Base-by-base conservation (phyloP, 768 basidiomycete species). In the Podaxis sp. region DNA sequence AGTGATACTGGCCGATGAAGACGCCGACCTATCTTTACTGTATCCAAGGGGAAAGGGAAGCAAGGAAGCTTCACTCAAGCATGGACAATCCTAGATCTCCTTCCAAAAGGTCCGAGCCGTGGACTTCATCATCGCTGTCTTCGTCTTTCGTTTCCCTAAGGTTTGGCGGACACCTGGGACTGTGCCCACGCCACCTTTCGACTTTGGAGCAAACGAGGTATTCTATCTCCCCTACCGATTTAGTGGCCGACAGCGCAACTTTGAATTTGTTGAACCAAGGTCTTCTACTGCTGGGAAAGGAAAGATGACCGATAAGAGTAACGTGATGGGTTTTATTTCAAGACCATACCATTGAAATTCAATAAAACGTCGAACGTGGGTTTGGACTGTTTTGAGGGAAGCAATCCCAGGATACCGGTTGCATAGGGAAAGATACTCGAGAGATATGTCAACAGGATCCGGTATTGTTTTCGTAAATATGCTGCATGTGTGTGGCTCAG, bases 401-500 rank as follows among this genome's bases (percentile, higher is more conserved):
- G 82, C 82, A 7, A 82, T 82, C 24, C 68, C 82, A 9, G 81
- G 80, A 68, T 85, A 84, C 36, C 72, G 67, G 63, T 75, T 75
- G 72, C 89, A 92, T 19, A 88, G 69, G 15, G 78, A 77, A 44
- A 93, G 79, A 71, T 93, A 93, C 70, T 91, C 89, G 42, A 88
- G 73, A 2, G 88, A 85, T 51, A 91, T 84, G 44, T 79, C 75
- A 13, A 89, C 82, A 15, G 92, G 87, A 71, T 89, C 86, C 26
- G 85, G 84, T 22, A 71, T 65, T 42, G 77, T 79, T 24, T 70
- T 72, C 46, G 80, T 73, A 69, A 92, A 92, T 49, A 91, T 70
- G 67, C 89, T 92, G 66, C 9, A 60, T 26, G n/a, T 30, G 24
- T 38, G 52, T 33, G 62, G 64, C 44, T 52, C 54, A 59, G 22